Evolutionary conservation across 2,329 filamentous ascomycete genomes (phyloP), one percentile per base, ranked within the genome.

Genomic region (Leptographium lundbergii): DNA sequence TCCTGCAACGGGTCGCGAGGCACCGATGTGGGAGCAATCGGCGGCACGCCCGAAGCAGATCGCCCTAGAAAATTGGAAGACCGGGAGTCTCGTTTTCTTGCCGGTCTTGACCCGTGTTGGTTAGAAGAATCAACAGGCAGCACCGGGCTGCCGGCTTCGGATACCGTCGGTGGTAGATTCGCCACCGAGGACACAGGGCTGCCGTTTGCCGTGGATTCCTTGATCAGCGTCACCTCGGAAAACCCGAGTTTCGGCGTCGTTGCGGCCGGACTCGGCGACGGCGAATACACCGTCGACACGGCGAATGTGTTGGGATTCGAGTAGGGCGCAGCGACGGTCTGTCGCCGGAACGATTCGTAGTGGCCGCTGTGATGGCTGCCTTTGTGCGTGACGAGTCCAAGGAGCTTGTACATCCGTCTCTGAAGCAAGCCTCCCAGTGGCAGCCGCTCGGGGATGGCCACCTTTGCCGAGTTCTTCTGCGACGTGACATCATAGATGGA

Each of bases 291-390:
- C 7, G 84, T 86, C 45, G 88, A 88, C 6, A 81, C 80, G 61
- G 88, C 86, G 71, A 95, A 92, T 0, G 84, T 85, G 65, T 88
- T 86, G 0, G 88, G 84, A 9, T 92, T 96, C 1, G 89, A 88
- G 69, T 85, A 97, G 0, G 91, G 91, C 3, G 87, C 75, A 56
- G 86, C 83, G 10, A 89, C 74, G 60, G 89, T 87, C 71, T 97
- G 94, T 45, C 94, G 82, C 39, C 94, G 82, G 71, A 97, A 97
- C 0, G 91, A 92, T 71, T 99, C 94, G 73, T 99, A 99, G 69
- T 99, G 94, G 0, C 94, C 94, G 66, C 91, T 96, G 68, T 96
- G 87, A 70, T 99, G 94, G 62, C 89, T 95, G 45, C 94, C 94
- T 67, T 95, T 95, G 69, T 99, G 94, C 25, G 89, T 95, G 42